These are phyloP conservation scores for Phytophthora pluvialis DNA, from an alignment of 352 stramenopile genomes.

Conservation along the genomic window DNA sequence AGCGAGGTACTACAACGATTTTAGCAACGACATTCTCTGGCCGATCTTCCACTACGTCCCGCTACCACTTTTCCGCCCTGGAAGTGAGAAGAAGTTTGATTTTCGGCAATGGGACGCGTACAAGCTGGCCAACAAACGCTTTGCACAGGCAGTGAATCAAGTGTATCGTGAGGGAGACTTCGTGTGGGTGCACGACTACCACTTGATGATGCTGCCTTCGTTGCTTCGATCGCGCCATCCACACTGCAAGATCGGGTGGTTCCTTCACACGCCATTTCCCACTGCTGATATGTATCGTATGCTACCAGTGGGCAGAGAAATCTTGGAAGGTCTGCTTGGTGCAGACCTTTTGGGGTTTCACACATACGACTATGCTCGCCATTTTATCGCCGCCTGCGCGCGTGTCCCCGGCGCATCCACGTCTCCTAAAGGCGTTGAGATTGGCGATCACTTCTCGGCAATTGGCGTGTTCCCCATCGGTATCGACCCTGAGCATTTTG, in stretches of 20 bases:
- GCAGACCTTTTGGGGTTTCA: slow-evolving; percentile 88
- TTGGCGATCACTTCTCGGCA: slow-evolving; percentile 78
- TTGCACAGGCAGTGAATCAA: slow-evolving; percentile 81
- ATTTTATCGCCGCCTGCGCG: slow-evolving; percentile 82
- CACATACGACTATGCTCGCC: slow-evolving; percentile 88
- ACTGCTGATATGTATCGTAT: slow-evolving; percentile 88
- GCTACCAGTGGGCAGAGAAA: slow-evolving; percentile 78
- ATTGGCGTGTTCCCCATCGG: slow-evolving; percentile 88
- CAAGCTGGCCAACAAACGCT: slow-evolving; percentile 84
- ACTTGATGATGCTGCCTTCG: slow-evolving; percentile 88
- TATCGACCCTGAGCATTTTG: slow-evolving; percentile 88
- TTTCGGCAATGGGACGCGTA: slow-evolving; percentile 89
- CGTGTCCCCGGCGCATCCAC: slow-evolving; percentile 76
- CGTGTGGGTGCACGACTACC: slow-evolving; percentile 92
- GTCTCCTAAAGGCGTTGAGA: slow-evolving; percentile 84
- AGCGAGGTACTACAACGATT: slow-evolving; percentile 93
- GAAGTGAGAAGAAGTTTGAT: slow-evolving; percentile 93
- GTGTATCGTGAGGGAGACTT: slow-evolving; percentile 84
- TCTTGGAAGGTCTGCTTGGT: slow-evolving; percentile 80
- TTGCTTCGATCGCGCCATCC: slow-evolving; percentile 78
- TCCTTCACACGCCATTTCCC: slow-evolving; percentile 90
- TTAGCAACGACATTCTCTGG: slow-evolving; percentile 93
- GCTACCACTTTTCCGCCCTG: slow-evolving; percentile 86
- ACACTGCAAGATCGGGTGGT: slow-evolving; percentile 84
- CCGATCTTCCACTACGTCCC: slow-evolving; percentile 93